Percentiles rank a stretch among this genome's conserved stretches.
Conservation (phyloP, 371 early-diverging fungal species). For the Rhizoclosmatium hyalinum region DNA sequence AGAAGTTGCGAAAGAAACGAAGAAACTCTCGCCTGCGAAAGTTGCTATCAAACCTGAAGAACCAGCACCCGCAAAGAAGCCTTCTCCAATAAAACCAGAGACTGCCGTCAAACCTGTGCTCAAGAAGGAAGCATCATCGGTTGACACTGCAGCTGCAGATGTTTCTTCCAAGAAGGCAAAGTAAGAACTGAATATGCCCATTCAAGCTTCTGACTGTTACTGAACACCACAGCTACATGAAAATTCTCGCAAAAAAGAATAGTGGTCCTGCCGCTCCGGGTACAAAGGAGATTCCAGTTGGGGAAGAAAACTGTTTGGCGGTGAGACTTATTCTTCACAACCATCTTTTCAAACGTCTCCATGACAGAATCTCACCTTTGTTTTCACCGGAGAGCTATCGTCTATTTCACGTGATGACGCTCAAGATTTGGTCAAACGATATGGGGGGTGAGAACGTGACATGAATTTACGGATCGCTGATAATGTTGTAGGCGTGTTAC, state of each 20-base stretch:
- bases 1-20: too few species aligned
- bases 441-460: slow-evolving; percentile 74
- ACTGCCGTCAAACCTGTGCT: neutral
- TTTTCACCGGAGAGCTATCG: slow-evolving; percentile 89
- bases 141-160: neutral
- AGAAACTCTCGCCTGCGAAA: neutral
- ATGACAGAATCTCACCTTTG: slow-evolving; percentile 80
- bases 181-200: slow-evolving; percentile 7
- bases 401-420: slow-evolving; percentile 80
- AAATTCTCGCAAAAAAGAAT: slow-evolving; percentile 39
- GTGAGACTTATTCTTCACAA: slow-evolving; percentile 32
- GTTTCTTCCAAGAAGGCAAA: slow-evolving; percentile 20
- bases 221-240: slow-evolving; percentile 25
- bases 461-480: neutral
- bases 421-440: slow-evolving; percentile 83
- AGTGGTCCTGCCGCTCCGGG: slow-evolving; percentile 51
- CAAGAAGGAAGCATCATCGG: neutral
- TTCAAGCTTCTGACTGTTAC: slow-evolving; percentile 18
- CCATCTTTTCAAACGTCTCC: neutral
- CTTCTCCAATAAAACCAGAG: neutral
- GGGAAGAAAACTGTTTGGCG: slow-evolving; percentile 77
- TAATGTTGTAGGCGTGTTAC: slow-evolving; percentile 76
- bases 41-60: neutral
- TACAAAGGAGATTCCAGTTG: slow-evolving; percentile 72
- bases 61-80: neutral